phyloP scores from a whole-genome alignment of 345 rosid species.

The Boechera divaricarpa region DNA sequence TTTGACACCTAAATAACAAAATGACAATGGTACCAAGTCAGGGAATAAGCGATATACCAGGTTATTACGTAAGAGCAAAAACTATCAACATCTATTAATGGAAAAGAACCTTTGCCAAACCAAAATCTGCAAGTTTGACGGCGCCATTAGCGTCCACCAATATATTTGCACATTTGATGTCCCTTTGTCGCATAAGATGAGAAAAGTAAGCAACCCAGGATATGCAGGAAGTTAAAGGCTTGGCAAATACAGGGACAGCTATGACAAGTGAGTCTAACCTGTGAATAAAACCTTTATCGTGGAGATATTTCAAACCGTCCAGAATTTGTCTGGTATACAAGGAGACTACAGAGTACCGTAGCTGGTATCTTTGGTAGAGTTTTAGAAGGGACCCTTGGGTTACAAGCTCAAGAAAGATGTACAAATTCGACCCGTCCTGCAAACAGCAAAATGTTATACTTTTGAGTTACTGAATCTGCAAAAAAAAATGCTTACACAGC shows the following conservation, averaged over 20 bases:
- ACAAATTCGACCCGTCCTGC: slow-evolving; percentile 79
- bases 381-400: slow-evolving; percentile 71
- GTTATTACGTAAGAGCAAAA: slow-evolving; percentile 2
- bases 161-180: slow-evolving; percentile 90
- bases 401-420: slow-evolving; percentile 88
- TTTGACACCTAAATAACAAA: slow-evolving; percentile 68
- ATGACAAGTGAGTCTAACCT: slow-evolving; percentile 51
- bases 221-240: not conserved
- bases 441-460: slow-evolving; percentile 20
- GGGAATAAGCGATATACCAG: not conserved
- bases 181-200: slow-evolving; percentile 54
- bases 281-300: slow-evolving; percentile 72
- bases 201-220: slow-evolving; percentile 18
- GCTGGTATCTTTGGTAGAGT: slow-evolving; percentile 65
- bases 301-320: slow-evolving; percentile 83
- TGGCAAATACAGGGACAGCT: not conserved
- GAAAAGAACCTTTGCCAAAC: slow-evolving; percentile 84
- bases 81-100: slow-evolving; percentile 15
- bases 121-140: slow-evolving; percentile 95
- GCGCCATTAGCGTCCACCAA: slow-evolving; percentile 76
- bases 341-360: slow-evolving; percentile 73
- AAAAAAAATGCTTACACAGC: not conserved
- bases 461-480: not conserved
- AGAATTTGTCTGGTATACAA: slow-evolving; percentile 84
- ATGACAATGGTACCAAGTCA: not conserved